These are phyloP conservation scores for Sanghuangporus baumii DNA, from an alignment of 1,284 basidiomycete genomes.

Conservation along the genomic window DNA sequence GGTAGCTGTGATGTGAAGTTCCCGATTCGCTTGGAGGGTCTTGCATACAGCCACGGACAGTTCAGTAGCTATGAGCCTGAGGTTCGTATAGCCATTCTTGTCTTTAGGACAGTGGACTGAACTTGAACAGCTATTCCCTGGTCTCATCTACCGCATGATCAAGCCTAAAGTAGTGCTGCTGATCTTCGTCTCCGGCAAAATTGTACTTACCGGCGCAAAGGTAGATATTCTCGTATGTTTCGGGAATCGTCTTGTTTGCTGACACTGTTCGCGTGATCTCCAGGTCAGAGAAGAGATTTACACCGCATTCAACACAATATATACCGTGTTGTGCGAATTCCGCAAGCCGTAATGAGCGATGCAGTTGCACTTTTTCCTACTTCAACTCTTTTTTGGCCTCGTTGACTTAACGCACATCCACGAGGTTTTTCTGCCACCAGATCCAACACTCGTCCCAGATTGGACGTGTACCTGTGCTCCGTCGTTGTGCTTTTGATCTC, in stretches of 20 bases:
- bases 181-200: slow-evolving; percentile 99
- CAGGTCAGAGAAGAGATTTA: slow-evolving; percentile 99
- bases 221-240: slow-evolving; percentile 45
- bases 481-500: neutral
- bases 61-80: slow-evolving; percentile 98
- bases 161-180: slow-evolving; percentile 98
- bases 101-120: neutral
- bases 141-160: slow-evolving; percentile 99
- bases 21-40: slow-evolving; percentile 95
- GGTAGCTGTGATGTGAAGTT: slow-evolving; percentile 99
- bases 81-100: slow-evolving; percentile 44
- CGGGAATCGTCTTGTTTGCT: slow-evolving; percentile 23
- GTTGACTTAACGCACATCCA: neutral
- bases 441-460: neutral
- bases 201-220: slow-evolving; percentile 98
- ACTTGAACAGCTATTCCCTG: slow-evolving; percentile 84
- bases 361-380: neutral
- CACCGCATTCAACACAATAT: slow-evolving; percentile 98
- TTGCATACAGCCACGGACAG: slow-evolving; percentile 97
- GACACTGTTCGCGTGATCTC: slow-evolving; percentile 26
- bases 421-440: neutral
- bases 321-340: slow-evolving; percentile 90
- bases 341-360: slow-evolving; percentile 63
- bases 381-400: neutral
- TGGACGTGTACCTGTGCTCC: neutral